phyloP scores from a whole-genome alignment of 495 filamentous ascomycete species.

The Trichoderma asperelloides region DNA sequence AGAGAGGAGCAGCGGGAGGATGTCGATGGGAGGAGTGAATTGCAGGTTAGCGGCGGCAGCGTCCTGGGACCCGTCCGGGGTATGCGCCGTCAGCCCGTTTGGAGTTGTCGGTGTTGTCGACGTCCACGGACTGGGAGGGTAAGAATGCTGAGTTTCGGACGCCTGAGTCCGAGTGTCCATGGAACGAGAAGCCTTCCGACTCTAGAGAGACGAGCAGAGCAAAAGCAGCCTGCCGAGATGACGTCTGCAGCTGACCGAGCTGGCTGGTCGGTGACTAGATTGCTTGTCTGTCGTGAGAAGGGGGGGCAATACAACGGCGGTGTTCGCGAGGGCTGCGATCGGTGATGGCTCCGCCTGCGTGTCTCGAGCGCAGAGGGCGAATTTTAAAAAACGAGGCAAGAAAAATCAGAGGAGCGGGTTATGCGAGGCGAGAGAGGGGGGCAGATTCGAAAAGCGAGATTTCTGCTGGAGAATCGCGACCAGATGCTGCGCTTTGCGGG shows the following conservation, averaged over 20 bases:
- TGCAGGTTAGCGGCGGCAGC: constrained; percentile 12
- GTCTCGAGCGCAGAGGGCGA: background rate
- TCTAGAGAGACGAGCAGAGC: constrained; percentile 22
- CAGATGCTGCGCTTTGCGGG: background rate
- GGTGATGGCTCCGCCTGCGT: background rate
- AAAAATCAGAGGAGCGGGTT: background rate
- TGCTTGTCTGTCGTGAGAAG: background rate
- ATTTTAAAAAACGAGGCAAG: too few relatives aligned
- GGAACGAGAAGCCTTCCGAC: constrained; percentile 8
- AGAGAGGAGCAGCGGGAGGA: constrained; percentile 35
- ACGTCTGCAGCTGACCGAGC: constrained; percentile 11
- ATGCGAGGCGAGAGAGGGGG: background rate
- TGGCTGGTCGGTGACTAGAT: background rate
- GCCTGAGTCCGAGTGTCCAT: constrained; percentile 42
- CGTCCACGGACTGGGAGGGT: constrained; percentile 21
- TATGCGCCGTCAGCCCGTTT: constrained; percentile 17
- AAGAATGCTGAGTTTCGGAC: constrained; percentile 44
- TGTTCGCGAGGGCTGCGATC: background rate
- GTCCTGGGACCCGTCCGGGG: background rate
- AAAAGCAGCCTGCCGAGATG: constrained; percentile 14
- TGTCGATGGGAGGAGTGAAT: constrained; percentile 32
- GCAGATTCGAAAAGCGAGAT: background rate
- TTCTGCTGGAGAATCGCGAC: background rate
- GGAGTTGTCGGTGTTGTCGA: constrained; percentile 17
- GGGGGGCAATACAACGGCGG: background rate